Conservation (phyloP, 345 rosid species). For the Dovyalis caffra region DNA sequence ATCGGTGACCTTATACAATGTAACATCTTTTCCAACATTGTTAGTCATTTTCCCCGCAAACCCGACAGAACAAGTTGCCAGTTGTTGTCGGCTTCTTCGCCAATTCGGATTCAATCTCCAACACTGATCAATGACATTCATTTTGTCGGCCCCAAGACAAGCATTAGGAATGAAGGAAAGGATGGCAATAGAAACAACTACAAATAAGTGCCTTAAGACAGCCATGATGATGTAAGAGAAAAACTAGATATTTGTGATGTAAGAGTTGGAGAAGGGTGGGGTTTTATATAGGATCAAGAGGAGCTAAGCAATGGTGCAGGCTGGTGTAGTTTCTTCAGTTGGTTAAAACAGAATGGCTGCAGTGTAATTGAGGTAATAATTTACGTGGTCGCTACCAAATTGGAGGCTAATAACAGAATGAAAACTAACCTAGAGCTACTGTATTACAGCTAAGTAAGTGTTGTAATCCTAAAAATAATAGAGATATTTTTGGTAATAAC, state of each 20-base stretch:
- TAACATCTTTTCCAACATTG: constrained; percentile 49
- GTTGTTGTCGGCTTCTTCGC: constrained; percentile 44
- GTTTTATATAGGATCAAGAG: background rate
- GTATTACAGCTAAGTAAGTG: no score
- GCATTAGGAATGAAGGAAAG: background rate
- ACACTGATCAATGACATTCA: constrained; percentile 72
- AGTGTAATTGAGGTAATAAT: no score
- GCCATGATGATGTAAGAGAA: constrained; percentile 12
- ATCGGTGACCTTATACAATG: constrained; percentile 54
- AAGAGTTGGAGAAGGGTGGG: background rate
- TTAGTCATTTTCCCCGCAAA: constrained; percentile 63
- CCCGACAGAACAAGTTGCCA: constrained; percentile 63
- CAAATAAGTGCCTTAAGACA: constrained; percentile 1
- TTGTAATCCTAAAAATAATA: no score
- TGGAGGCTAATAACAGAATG: no score
- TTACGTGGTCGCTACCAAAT: no score
- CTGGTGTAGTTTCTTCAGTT: background rate
- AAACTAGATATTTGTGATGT: background rate
- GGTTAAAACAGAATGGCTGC: background rate
- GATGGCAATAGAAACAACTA: constrained; percentile 11
- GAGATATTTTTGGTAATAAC: no score
- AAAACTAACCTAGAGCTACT: no score
- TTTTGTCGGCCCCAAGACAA: constrained; percentile 9
- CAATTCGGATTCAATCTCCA: constrained; percentile 55
- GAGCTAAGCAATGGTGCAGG: background rate